Percentiles rank a stretch among this genome's conserved stretches.
Conservation (phyloP, 2,329 filamentous ascomycete species). For the Zymoseptoria passerinii region DNA sequence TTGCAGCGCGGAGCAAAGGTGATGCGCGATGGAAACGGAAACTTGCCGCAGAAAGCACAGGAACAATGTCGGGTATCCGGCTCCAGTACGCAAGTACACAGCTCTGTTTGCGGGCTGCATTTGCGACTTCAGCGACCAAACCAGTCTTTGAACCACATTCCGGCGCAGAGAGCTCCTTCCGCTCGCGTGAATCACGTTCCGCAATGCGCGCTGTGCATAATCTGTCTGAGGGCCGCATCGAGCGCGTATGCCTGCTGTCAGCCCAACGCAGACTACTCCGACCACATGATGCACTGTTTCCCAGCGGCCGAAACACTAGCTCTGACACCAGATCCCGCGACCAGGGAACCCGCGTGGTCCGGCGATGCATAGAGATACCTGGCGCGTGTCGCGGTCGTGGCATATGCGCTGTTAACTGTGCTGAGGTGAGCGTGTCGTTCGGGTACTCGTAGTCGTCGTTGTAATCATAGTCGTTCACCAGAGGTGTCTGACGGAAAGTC, state of each 20-base stretch:
- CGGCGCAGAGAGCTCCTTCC: neutral
- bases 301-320: neutral
- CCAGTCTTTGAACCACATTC: constrained; percentile 1
- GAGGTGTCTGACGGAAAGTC: constrained; percentile 12
- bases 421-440: constrained; percentile 9
- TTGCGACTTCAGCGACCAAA: neutral
- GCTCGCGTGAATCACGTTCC: constrained; percentile 2
- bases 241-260: neutral
- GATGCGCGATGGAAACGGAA: constrained; percentile 30
- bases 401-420: neutral
- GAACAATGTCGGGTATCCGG: constrained; percentile 38
- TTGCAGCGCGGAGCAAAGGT: constrained; percentile 39
- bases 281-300: neutral
- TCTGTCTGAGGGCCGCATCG: constrained; percentile 1
- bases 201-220: constrained; percentile 15
- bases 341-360: neutral
- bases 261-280: neutral
- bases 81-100: constrained; percentile 41
- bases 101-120: constrained; percentile 20
- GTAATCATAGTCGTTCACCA: constrained; percentile 16
- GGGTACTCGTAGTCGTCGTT: constrained; percentile 16
- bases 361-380: neutral
- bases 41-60: constrained; percentile 36
- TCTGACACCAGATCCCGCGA: neutral
- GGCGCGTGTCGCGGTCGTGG: neutral